Conservation (phyloP, 768 basidiomycete genomes). For the Amanita jacksonii region DNA sequence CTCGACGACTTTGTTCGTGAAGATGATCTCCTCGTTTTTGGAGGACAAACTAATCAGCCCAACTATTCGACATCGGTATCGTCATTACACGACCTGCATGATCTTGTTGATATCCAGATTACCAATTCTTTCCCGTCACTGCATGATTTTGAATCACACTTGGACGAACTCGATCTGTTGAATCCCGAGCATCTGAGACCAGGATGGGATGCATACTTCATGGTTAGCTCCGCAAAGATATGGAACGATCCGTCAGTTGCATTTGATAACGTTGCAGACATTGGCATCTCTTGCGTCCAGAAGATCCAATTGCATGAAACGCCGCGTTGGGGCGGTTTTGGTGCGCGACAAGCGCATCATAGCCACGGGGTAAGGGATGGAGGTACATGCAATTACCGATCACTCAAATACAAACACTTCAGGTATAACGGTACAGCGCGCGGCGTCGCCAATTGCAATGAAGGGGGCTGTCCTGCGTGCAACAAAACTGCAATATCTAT, state of each 20-base stretch:
- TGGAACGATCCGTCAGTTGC: not conserved
- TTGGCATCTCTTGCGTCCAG: constrained; percentile 84
- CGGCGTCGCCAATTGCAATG: constrained; percentile 80
- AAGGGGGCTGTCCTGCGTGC: constrained; percentile 85
- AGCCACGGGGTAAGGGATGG: constrained; percentile 55
- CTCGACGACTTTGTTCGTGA: constrained; percentile 68
- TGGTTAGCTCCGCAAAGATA: constrained; percentile 44
- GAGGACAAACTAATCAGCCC: constrained; percentile 22
- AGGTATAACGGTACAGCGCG: constrained; percentile 97
- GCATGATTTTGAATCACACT: constrained; percentile 44
- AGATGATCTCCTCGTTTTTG: constrained; percentile 64
- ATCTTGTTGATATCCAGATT: constrained; percentile 51
- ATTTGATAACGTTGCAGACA: constrained; percentile 36
- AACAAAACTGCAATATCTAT: constrained; percentile 40
- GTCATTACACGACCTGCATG: constrained; percentile 27
- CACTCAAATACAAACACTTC: constrained; percentile 6
- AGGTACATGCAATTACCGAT: not conserved
- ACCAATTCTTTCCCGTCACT: constrained; percentile 54
- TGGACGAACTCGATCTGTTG: constrained; percentile 61
- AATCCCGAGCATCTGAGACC: constrained; percentile 75
- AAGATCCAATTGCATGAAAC: constrained; percentile 94
- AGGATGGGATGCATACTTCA: constrained; percentile 94
- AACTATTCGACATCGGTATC: constrained; percentile 9
- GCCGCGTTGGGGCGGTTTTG: constrained; percentile 89
- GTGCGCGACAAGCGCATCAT: constrained; percentile 77